Evolutionary conservation across 169 alveolate genomes (phyloP), one percentile per base, ranked within the genome.

Genomic region (Perkinsus olseni): DNA sequence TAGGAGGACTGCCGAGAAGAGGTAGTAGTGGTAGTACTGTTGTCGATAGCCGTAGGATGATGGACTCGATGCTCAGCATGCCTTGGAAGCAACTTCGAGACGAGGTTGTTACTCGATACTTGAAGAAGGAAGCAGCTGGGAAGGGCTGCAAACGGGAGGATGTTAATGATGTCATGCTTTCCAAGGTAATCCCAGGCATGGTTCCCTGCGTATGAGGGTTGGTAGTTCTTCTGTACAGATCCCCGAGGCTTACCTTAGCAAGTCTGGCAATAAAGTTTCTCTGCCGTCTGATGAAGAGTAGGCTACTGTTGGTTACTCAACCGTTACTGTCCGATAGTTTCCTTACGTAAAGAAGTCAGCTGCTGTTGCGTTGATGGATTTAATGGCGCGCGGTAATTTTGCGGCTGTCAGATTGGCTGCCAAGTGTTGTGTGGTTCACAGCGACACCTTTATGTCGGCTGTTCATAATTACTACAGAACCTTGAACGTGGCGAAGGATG

Each of bases 401-500:
- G 11, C 11, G n/a, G 50, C 50, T 40, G 8, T 24, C 82, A 62
- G 82, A 62, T 24, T 62, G 82, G 82, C 82, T 62, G 13, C 82
- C 31, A n/a, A 40, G 3, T 40, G 11, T 6, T 24, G 28, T 62
- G 31, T 62, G 8, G 82, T n/a, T n/a, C n/a, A n/a, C n/a, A n/a
- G n/a, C n/a, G n/a, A n/a, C n/a, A n/a, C n/a, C 37, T 13, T 13
- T 62, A 62, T 62, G 82, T 13, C 82, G 31, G 13, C 11, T 11
- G 50, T 62, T 13, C 28, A 62, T 62, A 62, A 62, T 62, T 95
- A 96, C 94, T 96, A 96, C 92, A 91, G 95, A 92, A 93, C 95
- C 0, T 92, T 96, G 38, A 95, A 94, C 51, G 38, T 92, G 0
- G 38, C 40, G 6, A 92, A 94, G 17, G 38, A 92, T 0, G 96